Percentiles rank a stretch among this genome's conserved stretches.
Conservation (phyloP, 371 early-diverging fungal species). For the Phascolomyces articulosus region DNA sequence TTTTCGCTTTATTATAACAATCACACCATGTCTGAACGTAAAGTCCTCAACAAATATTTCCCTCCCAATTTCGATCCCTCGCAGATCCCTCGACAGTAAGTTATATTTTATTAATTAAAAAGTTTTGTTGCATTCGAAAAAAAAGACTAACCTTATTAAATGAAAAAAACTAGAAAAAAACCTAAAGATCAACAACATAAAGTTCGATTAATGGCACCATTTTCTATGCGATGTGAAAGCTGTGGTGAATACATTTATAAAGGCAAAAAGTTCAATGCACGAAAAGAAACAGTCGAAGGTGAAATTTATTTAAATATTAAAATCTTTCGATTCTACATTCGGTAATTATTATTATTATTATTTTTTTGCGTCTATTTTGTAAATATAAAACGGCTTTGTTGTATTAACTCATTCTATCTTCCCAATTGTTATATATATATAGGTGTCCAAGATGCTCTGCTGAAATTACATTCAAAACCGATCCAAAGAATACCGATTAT, state of each 20-base stretch:
- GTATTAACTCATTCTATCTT: too few species aligned
- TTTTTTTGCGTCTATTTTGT: too few species aligned
- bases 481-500: constrained; percentile 96
- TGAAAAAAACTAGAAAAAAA: constrained; percentile 53
- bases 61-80: constrained; percentile 95
- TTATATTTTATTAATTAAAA: neutral
- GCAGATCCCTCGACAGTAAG: constrained; percentile 51
- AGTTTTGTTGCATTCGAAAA: too few species aligned
- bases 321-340: constrained; percentile 95
- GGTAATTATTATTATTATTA: constrained; percentile 21
- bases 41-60: constrained; percentile 91
- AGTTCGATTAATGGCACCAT: constrained; percentile 97
- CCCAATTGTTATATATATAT: too few species aligned
- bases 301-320: constrained; percentile 87
- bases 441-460: constrained; percentile 94
- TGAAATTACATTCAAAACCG: constrained; percentile 98
- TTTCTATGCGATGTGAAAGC: constrained; percentile 95
- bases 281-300: constrained; percentile 85
- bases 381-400: too few species aligned
- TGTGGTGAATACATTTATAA: constrained; percentile 97
- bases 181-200: constrained; percentile 87
- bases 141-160: neutral
- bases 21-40: constrained; percentile 85
- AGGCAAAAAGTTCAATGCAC: constrained; percentile 97
- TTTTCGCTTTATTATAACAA: too few species aligned